Evolutionary conservation across 345 rosid species (phyloP), one percentile per base, ranked within the genome.

Genomic region (Laguncularia racemosa): DNA sequence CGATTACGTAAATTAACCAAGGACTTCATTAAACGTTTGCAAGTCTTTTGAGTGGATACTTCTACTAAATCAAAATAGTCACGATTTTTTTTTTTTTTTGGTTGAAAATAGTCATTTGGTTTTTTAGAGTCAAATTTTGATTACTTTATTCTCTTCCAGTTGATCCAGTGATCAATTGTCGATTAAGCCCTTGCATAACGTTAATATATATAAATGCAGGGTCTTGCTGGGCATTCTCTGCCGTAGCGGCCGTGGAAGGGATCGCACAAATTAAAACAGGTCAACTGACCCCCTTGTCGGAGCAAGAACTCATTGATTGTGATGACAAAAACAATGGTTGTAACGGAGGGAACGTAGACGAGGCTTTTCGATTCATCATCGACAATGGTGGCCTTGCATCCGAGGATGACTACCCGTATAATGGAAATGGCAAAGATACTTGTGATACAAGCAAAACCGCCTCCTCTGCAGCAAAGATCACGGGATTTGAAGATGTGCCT

Each of bases 261-360:
- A 44, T 18, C 23, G 21, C 44, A 40, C 7, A 48, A 51, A 71
- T 80, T 53, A 63, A 67, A 14, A 63, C 75, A 3, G 77, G 74
- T 15, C 62, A 73, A n/a, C 69, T 80, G 47, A 46, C 67, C 13
- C 65, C 82, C 21, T 69, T 76, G 15, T 80, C 84, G 0, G 80
- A 72, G 65, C 86, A 80, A 63, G 80, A 85, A 45, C 63, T 75
- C 38, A 64, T 78, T 20, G 89, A 82, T 26, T 80, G 92, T 21
- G 83, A 64, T 55, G 53, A 50, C 47, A 53, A 44, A 2, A 51
- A 57, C 43, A 28, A 66, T n/a, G 79, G 73, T 2, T 79, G 78
- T 26, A 17, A 56, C 0, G 69, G 69, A 7, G 77, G 79, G 18
- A 62, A 19, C 3, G 52, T 63, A 81, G 67, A 67, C 3, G 21